Evolutionary conservation across 495 filamentous ascomycete species (phyloP).

Genomic region (Aspergillus taichungensis): DNA sequence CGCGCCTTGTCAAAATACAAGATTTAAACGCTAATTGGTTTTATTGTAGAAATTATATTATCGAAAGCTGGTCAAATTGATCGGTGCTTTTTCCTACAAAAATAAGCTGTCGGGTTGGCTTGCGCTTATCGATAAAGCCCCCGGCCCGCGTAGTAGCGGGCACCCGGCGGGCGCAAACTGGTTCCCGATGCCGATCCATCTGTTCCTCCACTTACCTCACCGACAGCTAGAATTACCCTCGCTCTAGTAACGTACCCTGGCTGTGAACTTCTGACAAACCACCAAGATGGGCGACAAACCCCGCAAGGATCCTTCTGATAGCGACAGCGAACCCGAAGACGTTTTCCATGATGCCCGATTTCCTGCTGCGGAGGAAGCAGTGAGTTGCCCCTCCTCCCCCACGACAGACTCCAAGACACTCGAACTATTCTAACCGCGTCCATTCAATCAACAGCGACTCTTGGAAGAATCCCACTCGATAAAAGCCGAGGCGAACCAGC

Average conservation of each 20-base stretch:
- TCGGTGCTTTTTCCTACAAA: no score
- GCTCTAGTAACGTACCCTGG: neutral
- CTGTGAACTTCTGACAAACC: neutral
- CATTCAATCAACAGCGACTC: slow-evolving; percentile 41
- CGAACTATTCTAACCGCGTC: neutral
- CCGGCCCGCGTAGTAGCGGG: no score
- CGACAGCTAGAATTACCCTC: no score
- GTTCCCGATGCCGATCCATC: no score
- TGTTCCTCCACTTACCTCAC: no score
- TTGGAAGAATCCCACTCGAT: slow-evolving; percentile 63
- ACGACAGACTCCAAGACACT: neutral
- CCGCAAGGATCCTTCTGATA: slow-evolving; percentile 3
- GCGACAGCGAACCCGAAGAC: slow-evolving; percentile 34
- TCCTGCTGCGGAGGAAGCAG: slow-evolving; percentile 70
- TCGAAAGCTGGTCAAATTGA: no score
- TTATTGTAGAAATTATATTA: no score
- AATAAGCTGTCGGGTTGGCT: no score
- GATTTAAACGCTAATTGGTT: no score
- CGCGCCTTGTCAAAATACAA: no score
- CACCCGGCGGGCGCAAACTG: no score
- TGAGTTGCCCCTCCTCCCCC: slow-evolving; percentile 26
- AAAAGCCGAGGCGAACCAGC: slow-evolving; percentile 68
- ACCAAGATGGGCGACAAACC: slow-evolving; percentile 8
- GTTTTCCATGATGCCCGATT: slow-evolving; percentile 47
- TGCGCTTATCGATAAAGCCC: no score